These are phyloP conservation scores for Noccaea bulbosa DNA, from an alignment of 345 rosid species.

Conservation along the genomic window DNA sequence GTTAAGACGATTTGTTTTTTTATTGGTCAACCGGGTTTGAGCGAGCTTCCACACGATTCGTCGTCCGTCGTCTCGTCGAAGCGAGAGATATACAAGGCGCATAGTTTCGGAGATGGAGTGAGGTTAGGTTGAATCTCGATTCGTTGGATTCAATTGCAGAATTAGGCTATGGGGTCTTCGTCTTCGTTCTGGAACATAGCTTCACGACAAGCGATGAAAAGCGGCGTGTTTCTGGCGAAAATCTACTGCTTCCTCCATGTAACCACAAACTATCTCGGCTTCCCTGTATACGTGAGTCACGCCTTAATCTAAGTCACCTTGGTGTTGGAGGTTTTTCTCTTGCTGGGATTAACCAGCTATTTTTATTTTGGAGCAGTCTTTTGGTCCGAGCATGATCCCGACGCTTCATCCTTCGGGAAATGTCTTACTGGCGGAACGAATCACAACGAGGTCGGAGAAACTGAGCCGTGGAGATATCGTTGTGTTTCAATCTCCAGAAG, in stretches of 20 bases:
- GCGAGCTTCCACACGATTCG: no score
- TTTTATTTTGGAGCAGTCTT: slow-evolving; percentile 42
- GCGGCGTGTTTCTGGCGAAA: slow-evolving; percentile 37
- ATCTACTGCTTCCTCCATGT: slow-evolving; percentile 57
- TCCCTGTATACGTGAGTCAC: slow-evolving; percentile 49
- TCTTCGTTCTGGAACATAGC: slow-evolving; percentile 41
- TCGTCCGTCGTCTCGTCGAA: no score
- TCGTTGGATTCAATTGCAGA: background rate
- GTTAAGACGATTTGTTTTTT: no score
- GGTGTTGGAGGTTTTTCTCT: background rate
- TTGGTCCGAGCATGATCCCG: slow-evolving; percentile 84
- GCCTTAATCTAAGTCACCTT: background rate
- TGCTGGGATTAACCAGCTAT: background rate
- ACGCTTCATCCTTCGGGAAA: slow-evolving; percentile 58
- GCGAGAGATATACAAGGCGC: background rate
- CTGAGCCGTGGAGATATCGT: slow-evolving; percentile 70
- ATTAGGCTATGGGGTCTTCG: slow-evolving; percentile 22
- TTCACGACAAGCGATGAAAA: slow-evolving; percentile 31
- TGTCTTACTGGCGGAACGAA: slow-evolving; percentile 57
- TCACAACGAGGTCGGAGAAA: slow-evolving; percentile 52
- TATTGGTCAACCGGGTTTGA: no score
- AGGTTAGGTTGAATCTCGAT: background rate
- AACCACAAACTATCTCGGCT: slow-evolving; percentile 52
- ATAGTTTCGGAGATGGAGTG: background rate
- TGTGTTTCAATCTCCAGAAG: slow-evolving; percentile 58